Evolutionary conservation across 495 filamentous ascomycete genomes (phyloP).

Genomic region (Cercophora scortea): DNA sequence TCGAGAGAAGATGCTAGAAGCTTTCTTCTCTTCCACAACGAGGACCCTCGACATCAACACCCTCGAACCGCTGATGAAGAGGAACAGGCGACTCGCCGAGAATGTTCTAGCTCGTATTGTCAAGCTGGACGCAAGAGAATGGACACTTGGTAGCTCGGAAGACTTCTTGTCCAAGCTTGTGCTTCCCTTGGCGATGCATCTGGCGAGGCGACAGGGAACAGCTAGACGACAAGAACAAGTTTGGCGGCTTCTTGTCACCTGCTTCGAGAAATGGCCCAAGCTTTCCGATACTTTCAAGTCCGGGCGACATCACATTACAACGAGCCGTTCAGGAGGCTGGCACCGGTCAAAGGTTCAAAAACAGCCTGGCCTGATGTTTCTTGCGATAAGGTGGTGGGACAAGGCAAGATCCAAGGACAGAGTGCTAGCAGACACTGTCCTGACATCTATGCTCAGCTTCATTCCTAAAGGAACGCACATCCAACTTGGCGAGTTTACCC

Average conservation of each 20-base stretch:
- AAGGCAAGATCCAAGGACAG: background rate
- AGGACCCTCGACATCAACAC: background rate
- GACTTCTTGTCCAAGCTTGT: conserved; percentile 6
- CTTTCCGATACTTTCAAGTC: background rate
- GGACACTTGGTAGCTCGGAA: background rate
- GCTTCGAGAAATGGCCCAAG: conserved; percentile 1
- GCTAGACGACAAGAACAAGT: background rate
- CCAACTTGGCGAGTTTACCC: background rate
- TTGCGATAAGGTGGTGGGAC: conserved; percentile 2
- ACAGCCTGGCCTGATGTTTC: background rate
- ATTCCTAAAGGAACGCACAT: background rate
- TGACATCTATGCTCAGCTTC: background rate
- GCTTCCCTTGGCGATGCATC: background rate
- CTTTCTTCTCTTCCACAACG: background rate
- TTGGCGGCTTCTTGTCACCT: conserved; percentile 1
- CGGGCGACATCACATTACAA: background rate
- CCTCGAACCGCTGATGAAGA: background rate
- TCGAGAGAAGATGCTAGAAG: background rate
- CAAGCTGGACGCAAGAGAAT: background rate
- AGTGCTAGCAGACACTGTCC: background rate
- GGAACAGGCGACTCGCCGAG: background rate
- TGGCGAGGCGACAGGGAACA: conserved; percentile 1
- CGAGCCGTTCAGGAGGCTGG: background rate
- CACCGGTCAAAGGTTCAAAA: background rate
- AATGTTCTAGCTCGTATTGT: background rate